Evolutionary conservation across 1,284 basidiomycete genomes (phyloP).

Genomic region (Inonotus obliquus): DNA sequence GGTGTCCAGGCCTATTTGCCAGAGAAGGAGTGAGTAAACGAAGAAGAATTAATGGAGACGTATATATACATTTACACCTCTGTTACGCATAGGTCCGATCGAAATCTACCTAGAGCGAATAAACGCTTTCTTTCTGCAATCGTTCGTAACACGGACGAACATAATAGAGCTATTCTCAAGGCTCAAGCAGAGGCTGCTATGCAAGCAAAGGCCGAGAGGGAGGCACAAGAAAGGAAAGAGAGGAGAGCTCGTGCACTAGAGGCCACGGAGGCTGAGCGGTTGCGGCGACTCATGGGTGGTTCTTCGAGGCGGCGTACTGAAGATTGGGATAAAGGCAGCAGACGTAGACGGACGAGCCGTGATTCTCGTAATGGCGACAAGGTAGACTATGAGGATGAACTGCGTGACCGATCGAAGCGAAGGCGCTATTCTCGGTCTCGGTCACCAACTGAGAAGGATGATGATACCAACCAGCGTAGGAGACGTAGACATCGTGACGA

Average conservation of each 20-base stretch:
- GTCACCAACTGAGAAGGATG: slow-evolving; percentile 12
- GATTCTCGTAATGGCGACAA: slow-evolving; percentile 32
- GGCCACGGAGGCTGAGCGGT: slow-evolving; percentile 57
- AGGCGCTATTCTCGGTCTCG: slow-evolving; percentile 25
- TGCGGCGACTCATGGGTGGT: slow-evolving; percentile 39
- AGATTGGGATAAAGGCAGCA: slow-evolving; percentile 28
- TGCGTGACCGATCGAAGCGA: slow-evolving; percentile 23
- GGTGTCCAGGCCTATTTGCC: slow-evolving; percentile 68
- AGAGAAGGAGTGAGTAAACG: slow-evolving; percentile 24
- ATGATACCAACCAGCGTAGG: slow-evolving; percentile 14
- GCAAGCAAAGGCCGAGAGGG: slow-evolving; percentile 60
- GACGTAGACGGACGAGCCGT: slow-evolving; percentile 34
- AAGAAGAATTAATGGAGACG: background rate
- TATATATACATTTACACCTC: background rate
- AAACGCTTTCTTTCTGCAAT: slow-evolving; percentile 88
- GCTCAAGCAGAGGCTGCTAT: slow-evolving; percentile 74
- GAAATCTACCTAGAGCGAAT: slow-evolving; percentile 77
- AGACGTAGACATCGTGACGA: slow-evolving; percentile 8
- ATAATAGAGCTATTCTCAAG: slow-evolving; percentile 79
- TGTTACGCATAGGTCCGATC: slow-evolving; percentile 35
- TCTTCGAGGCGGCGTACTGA: slow-evolving; percentile 25
- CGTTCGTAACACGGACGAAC: slow-evolving; percentile 87
- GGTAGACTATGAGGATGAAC: slow-evolving; percentile 38
- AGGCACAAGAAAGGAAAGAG: slow-evolving; percentile 59
- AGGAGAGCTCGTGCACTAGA: slow-evolving; percentile 61